These are phyloP conservation scores for Primulina tabacum DNA, from an alignment of 257 asterid genomes.

Conservation along the genomic window DNA sequence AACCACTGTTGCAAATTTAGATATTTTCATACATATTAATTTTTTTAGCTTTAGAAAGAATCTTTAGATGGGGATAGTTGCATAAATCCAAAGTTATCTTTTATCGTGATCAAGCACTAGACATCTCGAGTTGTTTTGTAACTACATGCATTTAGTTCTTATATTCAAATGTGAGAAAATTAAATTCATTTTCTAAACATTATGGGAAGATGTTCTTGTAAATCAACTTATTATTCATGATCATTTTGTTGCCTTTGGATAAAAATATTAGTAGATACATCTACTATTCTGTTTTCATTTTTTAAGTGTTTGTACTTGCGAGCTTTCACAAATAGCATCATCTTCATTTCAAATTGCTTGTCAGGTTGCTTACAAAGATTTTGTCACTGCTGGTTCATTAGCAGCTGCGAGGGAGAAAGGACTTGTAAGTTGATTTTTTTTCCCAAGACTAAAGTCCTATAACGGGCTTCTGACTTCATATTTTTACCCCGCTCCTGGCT, in stretches of 20 bases:
- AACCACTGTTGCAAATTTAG: conserved; percentile 13
- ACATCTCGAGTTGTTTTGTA: background rate
- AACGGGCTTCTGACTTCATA: too few relatives aligned
- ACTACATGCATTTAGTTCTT: background rate
- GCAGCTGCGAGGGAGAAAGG: conserved; percentile 98
- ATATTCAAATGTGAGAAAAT: background rate
- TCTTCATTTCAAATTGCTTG: conserved; percentile 9
- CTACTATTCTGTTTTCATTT: background rate
- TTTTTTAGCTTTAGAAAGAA: conserved; percentile 14
- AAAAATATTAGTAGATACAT: background rate
- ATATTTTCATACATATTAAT: conserved; percentile 10
- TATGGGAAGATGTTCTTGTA: conserved; percentile 13
- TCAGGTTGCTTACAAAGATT: conserved; percentile 90
- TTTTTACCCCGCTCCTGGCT: too few relatives aligned
- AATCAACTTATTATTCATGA: conserved; percentile 12
- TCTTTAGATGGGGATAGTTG: conserved; percentile 5
- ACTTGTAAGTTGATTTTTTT: conserved; percentile 57
- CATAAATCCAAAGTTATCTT: background rate
- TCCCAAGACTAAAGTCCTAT: background rate
- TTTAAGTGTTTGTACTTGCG: background rate
- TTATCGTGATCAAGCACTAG: background rate
- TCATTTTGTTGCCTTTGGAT: conserved; percentile 19
- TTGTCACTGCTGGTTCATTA: conserved; percentile 85
- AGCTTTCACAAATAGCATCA: background rate
- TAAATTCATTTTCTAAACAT: background rate